Evolutionary conservation across 2,329 filamentous ascomycete genomes (phyloP), one percentile per base, ranked within the genome.

Genomic region (Neopestalotiopsis sp.): DNA sequence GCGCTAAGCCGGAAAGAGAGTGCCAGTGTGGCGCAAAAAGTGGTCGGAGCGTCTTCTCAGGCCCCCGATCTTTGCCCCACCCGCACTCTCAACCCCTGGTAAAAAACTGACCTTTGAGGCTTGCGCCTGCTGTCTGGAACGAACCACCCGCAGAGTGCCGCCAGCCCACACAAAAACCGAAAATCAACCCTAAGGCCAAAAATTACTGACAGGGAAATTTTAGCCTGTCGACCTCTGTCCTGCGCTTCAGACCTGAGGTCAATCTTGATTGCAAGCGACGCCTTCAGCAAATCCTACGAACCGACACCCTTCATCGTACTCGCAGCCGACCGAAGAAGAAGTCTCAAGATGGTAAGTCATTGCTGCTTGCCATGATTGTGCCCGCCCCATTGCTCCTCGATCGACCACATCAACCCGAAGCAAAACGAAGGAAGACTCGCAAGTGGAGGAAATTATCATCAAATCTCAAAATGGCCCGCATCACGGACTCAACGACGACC

Each of bases 261-360:
- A 67, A 52, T 60, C 65, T 67, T 45, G 65, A 56, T 30, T 67
- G 52, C 34, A 34, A 40, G 52, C 42, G 65, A 67, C 56, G 52
- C 65, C 65, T 67, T 52, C 65, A 67, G 65, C 56, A 58, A 30
- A 67, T 67, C 52, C 56, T 59, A 59, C 30, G 52, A 59, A 67
- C 52, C 65, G 65, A 67, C 65, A 59, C 17, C 34, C 52, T 59
- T 38, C 56, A 38, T n/a, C 65, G 65, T 38, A 28, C 56, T 45
- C 65, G 56, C 56, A 59, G 30, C 56, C 52, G 24, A 28, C 34
- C 34, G 34, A 66, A n/a, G 20, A 28, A 66, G 28, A 59, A 40
- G 42, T 42, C 52, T 67, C 65, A 67, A 67, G 65, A 67, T 67
- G 65, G 65, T 67, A 60, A 67, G 65, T 67, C 59, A 62, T 62